Percentiles rank a stretch among this genome's conserved stretches.
These are phyloP conservation scores for Fusarium verticillioides DNA, from an alignment of 2,329 filamentous ascomycete genomes.

Conservation along the genomic window DNA sequence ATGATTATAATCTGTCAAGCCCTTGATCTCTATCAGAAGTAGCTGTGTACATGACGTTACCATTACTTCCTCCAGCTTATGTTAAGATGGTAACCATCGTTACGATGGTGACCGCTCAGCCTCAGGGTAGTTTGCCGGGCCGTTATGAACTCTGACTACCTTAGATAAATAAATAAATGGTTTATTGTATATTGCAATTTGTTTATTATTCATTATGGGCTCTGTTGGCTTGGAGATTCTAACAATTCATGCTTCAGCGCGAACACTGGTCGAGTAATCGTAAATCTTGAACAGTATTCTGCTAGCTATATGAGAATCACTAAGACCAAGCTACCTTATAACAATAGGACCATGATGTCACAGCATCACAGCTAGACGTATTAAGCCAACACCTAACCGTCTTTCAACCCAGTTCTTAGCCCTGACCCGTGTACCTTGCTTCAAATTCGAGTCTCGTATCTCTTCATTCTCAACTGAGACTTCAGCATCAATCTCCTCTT, in stretches of 20 bases:
- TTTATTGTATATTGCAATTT: neutral
- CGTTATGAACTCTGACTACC: fast-evolving
- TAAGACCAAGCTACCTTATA: fast-evolving
- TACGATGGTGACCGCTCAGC: neutral
- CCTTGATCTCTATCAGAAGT: neutral
- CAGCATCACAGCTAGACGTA: neutral
- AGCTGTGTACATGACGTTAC: neutral
- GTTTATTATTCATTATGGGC: neutral
- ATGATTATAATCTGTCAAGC: too few species aligned
- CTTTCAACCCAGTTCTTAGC: neutral
- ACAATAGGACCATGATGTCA: fast-evolving
- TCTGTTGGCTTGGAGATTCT: neutral
- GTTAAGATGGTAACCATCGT: neutral
- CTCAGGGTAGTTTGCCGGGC: neutral
- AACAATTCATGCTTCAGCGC: fast-evolving
- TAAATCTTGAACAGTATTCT: neutral
- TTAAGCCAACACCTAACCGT: neutral
- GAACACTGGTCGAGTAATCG: fast-evolving
- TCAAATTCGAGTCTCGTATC: fast-evolving
- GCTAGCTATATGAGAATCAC: fast-evolving
- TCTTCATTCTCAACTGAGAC: neutral
- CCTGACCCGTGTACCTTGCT: neutral
- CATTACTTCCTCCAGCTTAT: neutral
- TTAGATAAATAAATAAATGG: neutral
- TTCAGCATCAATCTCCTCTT: neutral